Conservation (phyloP, 2,329 filamentous ascomycete genomes). For the Paecilomyces sp. region DNA sequence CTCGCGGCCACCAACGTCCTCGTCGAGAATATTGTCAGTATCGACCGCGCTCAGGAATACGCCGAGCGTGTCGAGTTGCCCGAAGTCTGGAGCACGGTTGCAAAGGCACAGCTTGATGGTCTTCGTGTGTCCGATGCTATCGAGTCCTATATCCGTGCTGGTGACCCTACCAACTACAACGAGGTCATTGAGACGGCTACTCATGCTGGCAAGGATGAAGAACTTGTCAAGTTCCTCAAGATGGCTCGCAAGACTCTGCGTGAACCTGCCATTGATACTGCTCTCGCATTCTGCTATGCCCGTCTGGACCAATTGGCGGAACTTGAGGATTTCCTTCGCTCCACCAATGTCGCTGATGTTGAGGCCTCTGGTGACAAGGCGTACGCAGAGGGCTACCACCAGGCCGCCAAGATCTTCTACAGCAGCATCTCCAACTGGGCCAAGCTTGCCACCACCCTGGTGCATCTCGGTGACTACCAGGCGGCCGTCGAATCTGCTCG, state of each 20-base stretch:
- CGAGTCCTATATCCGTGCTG: constrained; percentile 93
- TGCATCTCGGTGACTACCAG: constrained; percentile 96
- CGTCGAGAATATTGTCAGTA: constrained; percentile 94
- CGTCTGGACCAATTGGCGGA: constrained; percentile 86
- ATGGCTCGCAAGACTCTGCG: constrained; percentile 97
- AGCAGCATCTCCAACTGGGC: constrained; percentile 99
- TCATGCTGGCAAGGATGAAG: constrained; percentile 93
- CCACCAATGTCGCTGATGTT: constrained; percentile 89
- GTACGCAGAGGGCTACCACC: constrained; percentile 85
- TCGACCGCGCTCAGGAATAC: constrained; percentile 92
- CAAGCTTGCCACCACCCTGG: constrained; percentile 92
- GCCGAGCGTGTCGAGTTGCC: constrained; percentile 90
- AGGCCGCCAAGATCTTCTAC: constrained; percentile 98
- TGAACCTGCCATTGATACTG: constrained; percentile 89
- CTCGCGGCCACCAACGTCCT: constrained; percentile 81
- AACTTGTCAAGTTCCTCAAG: constrained; percentile 89
- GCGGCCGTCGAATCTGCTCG: constrained; percentile 94
- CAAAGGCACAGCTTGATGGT: constrained; percentile 94
- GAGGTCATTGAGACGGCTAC: constrained; percentile 96
- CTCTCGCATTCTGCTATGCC: constrained; percentile 86
- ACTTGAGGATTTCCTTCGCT: constrained; percentile 90
- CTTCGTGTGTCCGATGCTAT: constrained; percentile 88
- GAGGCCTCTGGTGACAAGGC: constrained; percentile 98
- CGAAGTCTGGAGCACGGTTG: constrained; percentile 97
- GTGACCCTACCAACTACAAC: constrained; percentile 83